phyloP scores from a whole-genome alignment of 768 basidiomycete genomes.

The Suillus variegatus region DNA sequence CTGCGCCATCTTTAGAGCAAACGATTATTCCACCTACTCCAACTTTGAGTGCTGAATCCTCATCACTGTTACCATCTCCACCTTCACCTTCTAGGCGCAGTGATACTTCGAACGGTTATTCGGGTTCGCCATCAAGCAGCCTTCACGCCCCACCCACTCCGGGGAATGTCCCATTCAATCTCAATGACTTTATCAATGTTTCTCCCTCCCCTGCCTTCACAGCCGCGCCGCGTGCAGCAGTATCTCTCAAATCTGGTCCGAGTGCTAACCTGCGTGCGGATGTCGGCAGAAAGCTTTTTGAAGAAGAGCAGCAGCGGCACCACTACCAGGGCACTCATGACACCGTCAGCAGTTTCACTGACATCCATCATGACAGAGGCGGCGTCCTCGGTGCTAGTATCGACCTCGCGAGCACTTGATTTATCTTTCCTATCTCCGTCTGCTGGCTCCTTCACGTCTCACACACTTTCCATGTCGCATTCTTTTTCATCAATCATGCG shows the following conservation, averaged over 20 bases:
- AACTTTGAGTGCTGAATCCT: constrained; percentile 24
- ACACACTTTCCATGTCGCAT: constrained; percentile 22
- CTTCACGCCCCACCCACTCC: constrained; percentile 38
- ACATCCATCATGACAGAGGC: constrained; percentile 29
- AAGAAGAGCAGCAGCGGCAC: constrained; percentile 63
- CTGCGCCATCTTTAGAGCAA: constrained; percentile 31
- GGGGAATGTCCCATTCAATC: constrained; percentile 50
- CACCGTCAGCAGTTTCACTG: constrained; percentile 17
- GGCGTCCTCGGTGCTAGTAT: constrained; percentile 31
- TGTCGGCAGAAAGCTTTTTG: constrained; percentile 67
- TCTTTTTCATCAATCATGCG: constrained; percentile 24
- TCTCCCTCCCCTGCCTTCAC: constrained; percentile 61
- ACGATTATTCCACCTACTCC: constrained; percentile 37
- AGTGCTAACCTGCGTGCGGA: constrained; percentile 61
- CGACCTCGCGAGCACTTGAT: constrained; percentile 30
- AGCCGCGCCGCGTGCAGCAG: constrained; percentile 30
- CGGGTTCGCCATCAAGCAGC: constrained; percentile 12
- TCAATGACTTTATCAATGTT: constrained; percentile 72
- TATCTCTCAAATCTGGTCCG: constrained; percentile 33
- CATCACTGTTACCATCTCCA: constrained; percentile 27
- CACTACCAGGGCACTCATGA: constrained; percentile 19
- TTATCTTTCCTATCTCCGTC: constrained; percentile 8
- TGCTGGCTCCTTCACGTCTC: constrained; percentile 15
- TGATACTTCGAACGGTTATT: constrained; percentile 12
- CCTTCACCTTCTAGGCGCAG: constrained; percentile 25